Evolutionary conservation across 176 grass and related monocot genomes (phyloP).

Genomic region (Dactylis glomerata): DNA sequence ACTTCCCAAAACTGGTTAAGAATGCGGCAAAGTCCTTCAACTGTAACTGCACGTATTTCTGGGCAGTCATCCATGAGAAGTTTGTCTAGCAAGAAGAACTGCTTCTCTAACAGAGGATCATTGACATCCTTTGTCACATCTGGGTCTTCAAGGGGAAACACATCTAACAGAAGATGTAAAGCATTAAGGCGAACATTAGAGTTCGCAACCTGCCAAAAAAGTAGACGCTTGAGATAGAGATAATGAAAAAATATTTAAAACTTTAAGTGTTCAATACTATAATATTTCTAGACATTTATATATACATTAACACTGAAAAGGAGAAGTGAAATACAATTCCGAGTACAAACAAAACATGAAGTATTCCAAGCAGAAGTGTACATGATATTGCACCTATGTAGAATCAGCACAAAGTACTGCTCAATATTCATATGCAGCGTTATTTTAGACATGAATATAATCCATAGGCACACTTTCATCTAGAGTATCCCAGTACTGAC

Average conservation of each 20-base stretch:
- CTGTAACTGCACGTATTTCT: conserved; percentile 72
- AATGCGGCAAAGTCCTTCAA: conserved; percentile 89
- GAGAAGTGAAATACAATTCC: not conserved
- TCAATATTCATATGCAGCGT: not conserved
- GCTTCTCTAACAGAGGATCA: conserved; percentile 74
- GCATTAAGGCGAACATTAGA: conserved; percentile 86
- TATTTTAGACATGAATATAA: not conserved
- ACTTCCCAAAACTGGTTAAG: conserved; percentile 95
- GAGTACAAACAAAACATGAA: not conserved
- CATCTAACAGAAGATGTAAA: conserved; percentile 83
- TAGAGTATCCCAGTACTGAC: not conserved
- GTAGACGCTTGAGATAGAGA: conserved; percentile 13
- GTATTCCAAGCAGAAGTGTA: not conserved
- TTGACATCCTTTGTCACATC: conserved; percentile 89
- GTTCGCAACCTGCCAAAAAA: conserved; percentile 74
- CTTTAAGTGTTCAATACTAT: not conserved
- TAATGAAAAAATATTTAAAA: not conserved
- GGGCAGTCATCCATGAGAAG: conserved; percentile 75
- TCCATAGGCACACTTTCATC: not conserved
- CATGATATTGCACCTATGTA: not conserved
- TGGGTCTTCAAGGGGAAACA: conserved; percentile 93
- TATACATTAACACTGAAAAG: not conserved
- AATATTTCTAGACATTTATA: not conserved
- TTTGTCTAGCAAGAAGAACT: conserved; percentile 82
- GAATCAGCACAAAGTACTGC: not conserved